Conservation (phyloP, 768 basidiomycete species). For the Boletus barrowsii region DNA sequence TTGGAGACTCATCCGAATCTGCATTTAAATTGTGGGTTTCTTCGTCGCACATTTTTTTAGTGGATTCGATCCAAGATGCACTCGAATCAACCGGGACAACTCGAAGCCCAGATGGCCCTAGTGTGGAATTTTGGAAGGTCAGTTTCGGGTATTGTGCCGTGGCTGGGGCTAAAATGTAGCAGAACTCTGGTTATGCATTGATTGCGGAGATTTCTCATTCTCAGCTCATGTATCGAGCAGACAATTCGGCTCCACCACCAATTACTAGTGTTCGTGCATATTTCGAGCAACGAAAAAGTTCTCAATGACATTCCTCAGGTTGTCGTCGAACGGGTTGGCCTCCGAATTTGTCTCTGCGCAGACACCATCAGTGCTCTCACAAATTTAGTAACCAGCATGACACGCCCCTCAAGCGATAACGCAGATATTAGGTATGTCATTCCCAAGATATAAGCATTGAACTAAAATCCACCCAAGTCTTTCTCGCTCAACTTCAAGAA, state of each 20-base stretch:
- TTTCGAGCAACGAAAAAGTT: neutral
- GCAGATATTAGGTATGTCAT: constrained; percentile 26
- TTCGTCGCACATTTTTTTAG: constrained; percentile 48
- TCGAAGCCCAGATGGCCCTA: constrained; percentile 24
- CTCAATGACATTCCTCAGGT: constrained; percentile 40
- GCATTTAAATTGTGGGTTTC: constrained; percentile 48
- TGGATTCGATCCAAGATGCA: constrained; percentile 49
- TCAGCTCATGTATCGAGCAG: constrained; percentile 39
- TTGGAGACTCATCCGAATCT: constrained; percentile 61
- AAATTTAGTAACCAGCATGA: constrained; percentile 52
- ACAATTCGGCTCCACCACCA: constrained; percentile 29
- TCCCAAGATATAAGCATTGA: neutral
- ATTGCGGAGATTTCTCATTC: constrained; percentile 57
- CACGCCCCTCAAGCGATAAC: constrained; percentile 38
- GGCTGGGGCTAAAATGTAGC: constrained; percentile 2
- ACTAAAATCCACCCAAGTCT: constrained; percentile 8
- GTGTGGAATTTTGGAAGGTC: constrained; percentile 67
- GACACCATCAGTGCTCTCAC: constrained; percentile 65
- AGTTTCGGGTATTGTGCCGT: constrained; percentile 17
- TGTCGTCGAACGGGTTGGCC: constrained; percentile 46
- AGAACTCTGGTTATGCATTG: constrained; percentile 69
- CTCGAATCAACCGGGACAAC: constrained; percentile 15
- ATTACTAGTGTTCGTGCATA: constrained; percentile 38
- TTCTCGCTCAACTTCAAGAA: constrained; percentile 4
- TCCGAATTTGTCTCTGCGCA: constrained; percentile 72